Base-by-base conservation (phyloP, 2,329 filamentous ascomycete species). In the Metarhizium rileyi region DNA sequence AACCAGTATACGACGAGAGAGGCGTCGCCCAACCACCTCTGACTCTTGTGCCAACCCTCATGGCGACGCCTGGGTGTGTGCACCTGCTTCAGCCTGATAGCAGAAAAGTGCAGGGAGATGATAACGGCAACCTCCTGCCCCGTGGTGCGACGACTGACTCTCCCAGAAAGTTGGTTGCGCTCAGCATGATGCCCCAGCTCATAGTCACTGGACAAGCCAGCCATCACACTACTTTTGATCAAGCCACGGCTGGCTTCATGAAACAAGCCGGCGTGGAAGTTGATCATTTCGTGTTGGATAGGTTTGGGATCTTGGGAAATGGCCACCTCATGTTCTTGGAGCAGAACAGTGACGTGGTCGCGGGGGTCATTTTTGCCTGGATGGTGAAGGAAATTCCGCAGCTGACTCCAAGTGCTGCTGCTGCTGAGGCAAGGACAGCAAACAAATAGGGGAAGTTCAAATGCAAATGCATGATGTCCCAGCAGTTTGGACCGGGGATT, bases 271-370 rank as follows among this genome's bases (percentile, higher is more conserved):
- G 78, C 0, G 67, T 73, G 1, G 51, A 56, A 0, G 66, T 70
- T 1, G 64, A 73, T 2, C 71, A 70, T 62, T 54, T 77, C 33
- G 62, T 68, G 46, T 63, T 81, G 42, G 68, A 64, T 0, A 60
- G 72, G 1, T 50, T 63, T 1, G 68, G 67, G 0, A 70, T 80
- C 1, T 58, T 62, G 22, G 78, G 78, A 0, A 81, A 82, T 51
- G 77, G 75, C 0, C 77, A 80, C 55, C 68, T 81, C 51, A 67
- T 74, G 63, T 76, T 77, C 43, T 56, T 80, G 30, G 76, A 80
- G 63, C 68, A 63, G 55, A 79, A 80, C 56, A 78, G 70, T 50
- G 53, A 68, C 28, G 56, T 65, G 0, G 65, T 78, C 48, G 71
- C 70, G 4, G 4, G 7, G 10, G 2, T 14, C 3, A 14, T 20